A percentile compares a stretch with the other conserved stretches of the same genome.
phyloP scores from a whole-genome alignment of 2,329 filamentous ascomycete species.

The Apiospora rasikravindrae region DNA sequence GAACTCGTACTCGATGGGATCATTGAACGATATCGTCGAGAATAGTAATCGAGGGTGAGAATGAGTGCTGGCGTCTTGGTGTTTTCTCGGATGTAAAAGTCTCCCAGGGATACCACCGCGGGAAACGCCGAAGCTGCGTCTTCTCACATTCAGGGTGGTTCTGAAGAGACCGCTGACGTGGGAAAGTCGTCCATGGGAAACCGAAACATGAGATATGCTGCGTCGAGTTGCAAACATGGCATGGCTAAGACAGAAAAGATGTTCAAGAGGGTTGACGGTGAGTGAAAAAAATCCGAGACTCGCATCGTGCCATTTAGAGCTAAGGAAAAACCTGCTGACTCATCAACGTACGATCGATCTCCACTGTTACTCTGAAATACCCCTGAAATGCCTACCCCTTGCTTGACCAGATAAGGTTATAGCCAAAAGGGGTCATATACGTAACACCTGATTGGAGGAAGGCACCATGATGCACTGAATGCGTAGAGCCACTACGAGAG shows the following conservation, averaged over 20 bases:
- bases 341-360: neutral
- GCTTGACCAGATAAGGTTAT: neutral
- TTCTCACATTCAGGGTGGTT: neutral
- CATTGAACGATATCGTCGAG: neutral
- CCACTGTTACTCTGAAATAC: neutral
- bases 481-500: neutral
- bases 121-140: neutral
- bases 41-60: neutral
- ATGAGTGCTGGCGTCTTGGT: neutral
- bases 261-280: neutral
- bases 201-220: conserved; percentile 4
- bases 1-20: neutral
- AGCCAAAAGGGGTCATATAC: neutral
- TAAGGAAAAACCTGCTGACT: neutral
- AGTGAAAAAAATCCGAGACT: neutral
- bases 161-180: neutral
- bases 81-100: neutral
- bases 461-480: neutral
- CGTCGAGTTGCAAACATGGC: conserved; percentile 7
- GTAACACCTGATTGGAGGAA: neutral
- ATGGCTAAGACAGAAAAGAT: neutral
- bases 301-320: neutral
- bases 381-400: neutral
- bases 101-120: neutral
- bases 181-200: neutral